Conservation (phyloP, 306 rosid species). For the Casuarina equisetifolia region DNA sequence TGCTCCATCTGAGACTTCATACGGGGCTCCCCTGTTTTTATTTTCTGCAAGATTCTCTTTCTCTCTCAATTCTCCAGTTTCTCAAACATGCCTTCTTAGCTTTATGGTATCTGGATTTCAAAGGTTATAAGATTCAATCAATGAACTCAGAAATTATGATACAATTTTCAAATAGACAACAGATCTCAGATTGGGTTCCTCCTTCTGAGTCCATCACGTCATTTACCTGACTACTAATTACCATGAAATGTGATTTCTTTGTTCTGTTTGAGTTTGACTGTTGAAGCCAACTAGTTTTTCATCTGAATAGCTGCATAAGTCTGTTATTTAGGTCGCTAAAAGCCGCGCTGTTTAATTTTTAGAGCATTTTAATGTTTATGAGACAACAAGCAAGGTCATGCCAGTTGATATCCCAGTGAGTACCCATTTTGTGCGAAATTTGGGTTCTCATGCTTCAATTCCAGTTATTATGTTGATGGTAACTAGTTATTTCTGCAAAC, state of each 20-base stretch:
- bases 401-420: not conserved
- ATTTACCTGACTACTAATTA: not conserved
- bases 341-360: not conserved
- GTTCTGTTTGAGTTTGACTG: not conserved
- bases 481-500: not conserved
- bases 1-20: slow-evolving; percentile 23
- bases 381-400: not conserved
- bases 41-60: not conserved
- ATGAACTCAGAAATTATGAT: not conserved
- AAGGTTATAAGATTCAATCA: slow-evolving; percentile 1
- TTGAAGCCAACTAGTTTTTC: not conserved
- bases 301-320: slow-evolving; percentile 9
- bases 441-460: not conserved
- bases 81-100: not conserved
- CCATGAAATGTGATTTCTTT: slow-evolving; percentile 1
- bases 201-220: slow-evolving; percentile 6
- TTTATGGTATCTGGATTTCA: slow-evolving; percentile 8
- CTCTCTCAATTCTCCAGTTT: slow-evolving; percentile 1
- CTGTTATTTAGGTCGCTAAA: not conserved
- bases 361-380: not conserved
- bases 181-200: slow-evolving; percentile 35
- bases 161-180: slow-evolving; percentile 12
- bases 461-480: not conserved
- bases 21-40: slow-evolving; percentile 25
- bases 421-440: not conserved